These are phyloP conservation scores for Clarireedia hainanense DNA, from an alignment of 2,329 filamentous ascomycete species.

Conservation along the genomic window DNA sequence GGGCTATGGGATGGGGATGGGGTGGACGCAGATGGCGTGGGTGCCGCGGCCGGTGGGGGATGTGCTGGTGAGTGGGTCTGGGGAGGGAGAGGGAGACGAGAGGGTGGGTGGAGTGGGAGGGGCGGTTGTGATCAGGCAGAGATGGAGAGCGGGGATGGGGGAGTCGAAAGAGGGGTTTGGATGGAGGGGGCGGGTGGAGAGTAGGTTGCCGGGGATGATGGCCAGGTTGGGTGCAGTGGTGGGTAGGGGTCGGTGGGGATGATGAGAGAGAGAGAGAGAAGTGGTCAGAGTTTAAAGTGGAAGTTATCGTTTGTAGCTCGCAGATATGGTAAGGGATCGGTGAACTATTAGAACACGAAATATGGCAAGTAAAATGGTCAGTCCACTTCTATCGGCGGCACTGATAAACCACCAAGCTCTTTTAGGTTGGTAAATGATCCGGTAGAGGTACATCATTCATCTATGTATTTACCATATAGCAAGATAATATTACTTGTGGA, in stretches of 20 bases:
- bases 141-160: not conserved
- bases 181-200: not conserved
- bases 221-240: conserved; percentile 6
- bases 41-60: conserved; percentile 14
- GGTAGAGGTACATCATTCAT: too few relatives aligned
- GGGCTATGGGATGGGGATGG: not conserved
- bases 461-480: too few relatives aligned
- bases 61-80: not conserved
- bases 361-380: too few relatives aligned
- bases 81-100: not conserved
- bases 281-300: not conserved
- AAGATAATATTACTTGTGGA: too few relatives aligned
- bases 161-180: conserved; percentile 7
- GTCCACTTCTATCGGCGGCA: too few relatives aligned
- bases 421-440: too few relatives aligned
- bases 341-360: too few relatives aligned
- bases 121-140: not conserved
- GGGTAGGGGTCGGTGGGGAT: too few relatives aligned
- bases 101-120: not conserved
- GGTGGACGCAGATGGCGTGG: conserved; percentile 16
- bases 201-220: conserved; percentile 17
- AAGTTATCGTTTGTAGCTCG: not conserved
- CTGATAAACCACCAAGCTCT: too few relatives aligned
- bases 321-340: not conserved
- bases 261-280: not conserved